A percentile compares a stretch with the other conserved stretches of the same genome.
Evolutionary conservation across 2,329 filamentous ascomycete genomes (phyloP).

Genomic region (Curvularia eragrostidis): DNA sequence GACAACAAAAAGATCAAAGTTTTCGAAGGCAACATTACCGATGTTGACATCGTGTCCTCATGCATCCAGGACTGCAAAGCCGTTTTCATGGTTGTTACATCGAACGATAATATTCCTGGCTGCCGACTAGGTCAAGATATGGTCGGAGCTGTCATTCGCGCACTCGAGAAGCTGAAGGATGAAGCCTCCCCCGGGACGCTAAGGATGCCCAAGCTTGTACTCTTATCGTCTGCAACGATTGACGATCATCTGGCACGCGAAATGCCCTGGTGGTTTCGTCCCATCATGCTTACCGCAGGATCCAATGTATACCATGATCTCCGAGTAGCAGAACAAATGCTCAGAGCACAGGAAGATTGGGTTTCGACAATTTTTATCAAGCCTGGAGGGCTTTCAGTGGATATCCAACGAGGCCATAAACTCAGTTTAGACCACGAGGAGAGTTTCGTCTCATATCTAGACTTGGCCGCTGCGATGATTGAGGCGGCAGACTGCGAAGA

Average conservation of each 20-base stretch:
- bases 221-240: slow-evolving; percentile 55
- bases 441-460: slow-evolving; percentile 51
- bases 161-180: too few species aligned
- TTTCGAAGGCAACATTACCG: slow-evolving; percentile 53
- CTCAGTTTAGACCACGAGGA: slow-evolving; percentile 50
- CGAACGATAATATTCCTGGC: slow-evolving; percentile 55
- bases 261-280: slow-evolving; percentile 37
- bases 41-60: slow-evolving; percentile 48
- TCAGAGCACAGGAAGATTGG: slow-evolving; percentile 51
- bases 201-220: slow-evolving; percentile 50
- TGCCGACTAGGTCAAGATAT: slow-evolving; percentile 49
- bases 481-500: slow-evolving; percentile 52
- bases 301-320: slow-evolving; percentile 53
- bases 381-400: slow-evolving; percentile 49
- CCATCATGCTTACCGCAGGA: slow-evolving; percentile 40
- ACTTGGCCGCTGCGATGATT: slow-evolving; percentile 58
- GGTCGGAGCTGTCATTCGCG: slow-evolving; percentile 17
- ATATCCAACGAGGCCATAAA: slow-evolving; percentile 50
- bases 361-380: slow-evolving; percentile 52
- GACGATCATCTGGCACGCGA: slow-evolving; percentile 48
- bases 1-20: slow-evolving; percentile 47
- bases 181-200: slow-evolving; percentile 41
- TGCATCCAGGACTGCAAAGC: slow-evolving; percentile 48
- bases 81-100: slow-evolving; percentile 51
- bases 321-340: slow-evolving; percentile 41